Conservation (phyloP, 2,329 filamentous ascomycete species). For the Fusarium sp. region DNA sequence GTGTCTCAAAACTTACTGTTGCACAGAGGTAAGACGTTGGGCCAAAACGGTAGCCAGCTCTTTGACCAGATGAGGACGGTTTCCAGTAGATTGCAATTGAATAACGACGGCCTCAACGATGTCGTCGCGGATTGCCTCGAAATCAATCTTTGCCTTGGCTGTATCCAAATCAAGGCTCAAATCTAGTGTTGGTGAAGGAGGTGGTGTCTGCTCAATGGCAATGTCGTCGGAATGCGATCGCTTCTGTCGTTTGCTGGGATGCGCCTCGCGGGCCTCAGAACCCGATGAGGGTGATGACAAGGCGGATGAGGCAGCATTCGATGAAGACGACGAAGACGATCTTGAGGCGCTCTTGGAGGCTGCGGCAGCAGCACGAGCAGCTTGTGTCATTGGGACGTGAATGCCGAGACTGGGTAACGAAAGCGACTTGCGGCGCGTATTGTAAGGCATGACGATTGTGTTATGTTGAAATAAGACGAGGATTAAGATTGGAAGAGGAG, state of each 20-base stretch:
- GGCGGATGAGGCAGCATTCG: conserved; percentile 47
- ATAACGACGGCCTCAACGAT: conserved; percentile 92
- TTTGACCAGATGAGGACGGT: conserved; percentile 93
- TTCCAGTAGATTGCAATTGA: conserved; percentile 89
- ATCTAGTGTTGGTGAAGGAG: conserved; percentile 53
- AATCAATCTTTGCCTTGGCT: conserved; percentile 61
- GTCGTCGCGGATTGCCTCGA: conserved; percentile 90
- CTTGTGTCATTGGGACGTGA: conserved; percentile 78
- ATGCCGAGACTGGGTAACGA: conserved; percentile 94
- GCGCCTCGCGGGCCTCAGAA: conserved; percentile 51
- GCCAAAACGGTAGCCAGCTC: conserved; percentile 87
- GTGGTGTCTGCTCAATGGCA: conserved; percentile 81
- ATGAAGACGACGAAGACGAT: conserved; percentile 43
- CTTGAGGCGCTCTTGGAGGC: conserved; percentile 57
- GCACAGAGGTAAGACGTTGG: conserved; percentile 81
- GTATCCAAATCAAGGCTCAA: conserved; percentile 47
- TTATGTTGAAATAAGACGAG: conserved; percentile 23
- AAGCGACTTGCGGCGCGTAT: conserved; percentile 95
- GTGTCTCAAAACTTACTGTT: conserved; percentile 76
- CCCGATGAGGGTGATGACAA: conserved; percentile 50
- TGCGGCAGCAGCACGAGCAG: conserved; percentile 66
- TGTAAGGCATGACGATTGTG: conserved; percentile 80
- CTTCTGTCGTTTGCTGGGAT: conserved; percentile 77
- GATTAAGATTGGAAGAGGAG: conserved; percentile 7
- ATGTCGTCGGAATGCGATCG: conserved; percentile 84